Base-by-base conservation (phyloP, 179 eudicot genomes). In the Vitellaria paradoxa region DNA sequence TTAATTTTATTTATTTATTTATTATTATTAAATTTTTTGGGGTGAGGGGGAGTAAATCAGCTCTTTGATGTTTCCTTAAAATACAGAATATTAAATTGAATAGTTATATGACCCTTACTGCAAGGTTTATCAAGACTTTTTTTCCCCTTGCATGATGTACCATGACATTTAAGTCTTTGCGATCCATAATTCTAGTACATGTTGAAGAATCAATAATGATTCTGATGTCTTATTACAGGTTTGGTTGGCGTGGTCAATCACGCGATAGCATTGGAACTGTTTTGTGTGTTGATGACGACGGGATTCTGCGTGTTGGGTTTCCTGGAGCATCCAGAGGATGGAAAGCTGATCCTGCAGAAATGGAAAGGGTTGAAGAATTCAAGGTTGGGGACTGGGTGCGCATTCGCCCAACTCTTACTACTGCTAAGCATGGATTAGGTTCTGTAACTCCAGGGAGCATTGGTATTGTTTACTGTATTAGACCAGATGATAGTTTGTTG, bases 271-370 rank as follows among this genome's bases (percentile, higher is more conserved):
- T 91, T 75, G 99, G 99, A 76, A 96, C 99, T 72, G 98, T 96
- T 72, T 85, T 96, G 7, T 93, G 98, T 84, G 99, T 96, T 76
- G 99, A 96, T 80, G 99, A 96, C 86, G 99, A 96, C 82, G 99
- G 99, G 71, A 92, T 96, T 74, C 82, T 96, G 82, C 98, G 99
- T 76, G 97, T 96, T 74, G 99, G 99, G 64, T 96, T 96, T 87
- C 99, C 99, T 56, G 99, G 99, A 86, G 99, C 99, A 77, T 96
- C 99, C 71, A 86, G 99, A 87, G 99, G 99, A 75, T 96, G 98
- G 98, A 96, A 96, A 84, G 98, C 97, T 79, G 99, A 96, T 82
- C 99, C 99, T 76, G 94, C 99, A 65, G 99, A 96, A 85, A 93
- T 96, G 99, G 94, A 93, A 85, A 89, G 99, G 83, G 96, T 96